These are phyloP conservation scores for Vairimorpha ceranae DNA, from an alignment of 371 early-diverging fungal species.

Conservation along the genomic window DNA sequence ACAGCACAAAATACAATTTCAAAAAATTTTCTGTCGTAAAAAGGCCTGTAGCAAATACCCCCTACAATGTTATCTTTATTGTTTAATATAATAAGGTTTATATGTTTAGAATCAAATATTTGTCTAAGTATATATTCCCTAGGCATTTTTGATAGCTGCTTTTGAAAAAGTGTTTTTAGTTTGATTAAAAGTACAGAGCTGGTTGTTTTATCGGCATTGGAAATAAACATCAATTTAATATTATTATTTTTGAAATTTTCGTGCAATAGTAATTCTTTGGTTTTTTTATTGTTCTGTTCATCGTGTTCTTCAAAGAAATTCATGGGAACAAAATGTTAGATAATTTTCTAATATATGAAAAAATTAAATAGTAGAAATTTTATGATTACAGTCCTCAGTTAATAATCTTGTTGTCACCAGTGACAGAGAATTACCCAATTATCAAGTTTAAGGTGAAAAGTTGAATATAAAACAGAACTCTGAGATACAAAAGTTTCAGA, in stretches of 20 bases:
- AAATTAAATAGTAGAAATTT: too few species aligned
- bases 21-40: slow-evolving; percentile 76
- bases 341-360: too few species aligned
- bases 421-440: too few species aligned
- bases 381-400: too few species aligned
- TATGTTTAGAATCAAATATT: slow-evolving; percentile 76
- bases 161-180: slow-evolving; percentile 86
- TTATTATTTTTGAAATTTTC: slow-evolving; percentile 24
- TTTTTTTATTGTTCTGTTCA: background rate
- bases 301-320: background rate
- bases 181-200: slow-evolving; percentile 67
- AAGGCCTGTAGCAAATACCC: slow-evolving; percentile 87
- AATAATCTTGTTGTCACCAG: too few species aligned
- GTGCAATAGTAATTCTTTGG: slow-evolving; percentile 4
- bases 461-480: too few species aligned
- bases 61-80: slow-evolving; percentile 69
- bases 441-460: too few species aligned
- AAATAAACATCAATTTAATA: slow-evolving; percentile 17
- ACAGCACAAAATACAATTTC: slow-evolving; percentile 99
- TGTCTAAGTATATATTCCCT: slow-evolving; percentile 90
- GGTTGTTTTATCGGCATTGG: slow-evolving; percentile 13
- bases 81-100: slow-evolving; percentile 35
- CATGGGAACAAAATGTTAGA: slow-evolving; percentile 4
- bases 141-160: slow-evolving; percentile 98
- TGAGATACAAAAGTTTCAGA: too few species aligned